phyloP scores from a whole-genome alignment of 2,329 filamentous ascomycete genomes.

The Bimuria novae-zelandiae region DNA sequence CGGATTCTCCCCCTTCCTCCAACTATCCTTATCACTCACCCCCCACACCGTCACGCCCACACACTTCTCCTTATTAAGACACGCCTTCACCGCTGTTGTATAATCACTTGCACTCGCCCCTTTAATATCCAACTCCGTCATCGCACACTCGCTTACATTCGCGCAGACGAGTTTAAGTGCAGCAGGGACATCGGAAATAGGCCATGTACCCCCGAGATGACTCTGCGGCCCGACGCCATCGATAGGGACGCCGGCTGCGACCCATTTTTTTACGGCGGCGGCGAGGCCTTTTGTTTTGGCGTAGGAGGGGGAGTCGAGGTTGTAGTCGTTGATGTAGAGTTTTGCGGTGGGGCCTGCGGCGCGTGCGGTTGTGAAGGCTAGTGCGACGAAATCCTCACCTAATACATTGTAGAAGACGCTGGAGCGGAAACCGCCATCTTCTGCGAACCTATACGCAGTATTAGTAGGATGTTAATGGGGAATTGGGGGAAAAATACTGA shows the following conservation, averaged over 20 bases:
- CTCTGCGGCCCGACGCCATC: conserved; percentile 67
- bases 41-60: conserved; percentile 70
- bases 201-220: conserved; percentile 55
- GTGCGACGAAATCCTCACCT: conserved; percentile 70
- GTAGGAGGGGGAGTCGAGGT: conserved; percentile 63
- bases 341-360: conserved; percentile 68
- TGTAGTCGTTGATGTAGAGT: conserved; percentile 76
- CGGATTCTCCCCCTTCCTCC: conserved; percentile 45
- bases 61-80: conserved; percentile 62
- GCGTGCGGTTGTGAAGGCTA: conserved; percentile 71
- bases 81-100: conserved; percentile 58
- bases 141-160: conserved; percentile 61
- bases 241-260: conserved; percentile 65
- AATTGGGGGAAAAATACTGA: conserved; percentile 20
- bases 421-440: conserved; percentile 63
- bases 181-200: conserved; percentile 51
- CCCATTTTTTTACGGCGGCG: conserved; percentile 66
- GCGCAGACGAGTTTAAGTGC: conserved; percentile 60
- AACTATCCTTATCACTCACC: conserved; percentile 50
- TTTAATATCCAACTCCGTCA: conserved; percentile 72
- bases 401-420: conserved; percentile 70
- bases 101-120: conserved; percentile 63
- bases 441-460: conserved; percentile 54
- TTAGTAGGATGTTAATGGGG: background rate
- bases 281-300: conserved; percentile 64